Percentiles rank a stretch among this genome's conserved stretches.
phyloP scores from a whole-genome alignment of 2,329 filamentous ascomycete genomes.

The Trichoderma koningiopsis region DNA sequence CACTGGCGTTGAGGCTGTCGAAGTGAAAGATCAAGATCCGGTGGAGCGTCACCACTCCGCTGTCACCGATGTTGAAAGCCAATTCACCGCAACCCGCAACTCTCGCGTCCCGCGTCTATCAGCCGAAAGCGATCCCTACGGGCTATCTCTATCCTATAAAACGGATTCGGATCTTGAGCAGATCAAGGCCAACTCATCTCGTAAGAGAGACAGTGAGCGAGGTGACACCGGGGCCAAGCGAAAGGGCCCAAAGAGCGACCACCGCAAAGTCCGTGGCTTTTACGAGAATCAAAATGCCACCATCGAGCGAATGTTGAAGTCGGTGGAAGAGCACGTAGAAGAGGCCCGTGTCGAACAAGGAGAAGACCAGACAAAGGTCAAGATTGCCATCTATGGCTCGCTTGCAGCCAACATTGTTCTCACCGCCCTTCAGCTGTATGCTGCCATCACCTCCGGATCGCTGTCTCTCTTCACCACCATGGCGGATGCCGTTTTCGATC shows the following conservation, averaged over 20 bases:
- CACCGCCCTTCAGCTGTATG: slow-evolving; percentile 82
- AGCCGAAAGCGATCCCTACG: slow-evolving; percentile 75
- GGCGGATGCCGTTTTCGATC: slow-evolving; percentile 94
- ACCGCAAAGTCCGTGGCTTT: slow-evolving; percentile 71
- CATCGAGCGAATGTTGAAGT: slow-evolving; percentile 88
- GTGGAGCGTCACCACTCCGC: slow-evolving; percentile 47
- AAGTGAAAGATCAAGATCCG: slow-evolving; percentile 41
- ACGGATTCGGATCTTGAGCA: slow-evolving; percentile 72
- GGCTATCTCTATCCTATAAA: slow-evolving; percentile 77
- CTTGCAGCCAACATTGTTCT: slow-evolving; percentile 82
- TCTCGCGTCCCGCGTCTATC: slow-evolving; percentile 60
- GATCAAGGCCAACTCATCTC: slow-evolving; percentile 79
- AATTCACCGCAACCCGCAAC: slow-evolving; percentile 41
- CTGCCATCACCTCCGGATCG: slow-evolving; percentile 82
- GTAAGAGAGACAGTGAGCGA: slow-evolving; percentile 62
- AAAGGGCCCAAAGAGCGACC: slow-evolving; percentile 37
- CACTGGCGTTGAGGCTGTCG: slow-evolving; percentile 48
- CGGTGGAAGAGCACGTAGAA: slow-evolving; percentile 85
- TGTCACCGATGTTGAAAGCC: slow-evolving; percentile 53
- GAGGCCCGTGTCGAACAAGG: slow-evolving; percentile 78
- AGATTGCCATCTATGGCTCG: slow-evolving; percentile 65
- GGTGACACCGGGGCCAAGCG: slow-evolving; percentile 30
- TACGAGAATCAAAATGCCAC: slow-evolving; percentile 92
- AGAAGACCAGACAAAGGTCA: slow-evolving; percentile 77
- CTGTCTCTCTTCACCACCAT: slow-evolving; percentile 96